These are phyloP conservation scores for Purshia tridentata DNA, from an alignment of 306 rosid species.

Conservation along the genomic window DNA sequence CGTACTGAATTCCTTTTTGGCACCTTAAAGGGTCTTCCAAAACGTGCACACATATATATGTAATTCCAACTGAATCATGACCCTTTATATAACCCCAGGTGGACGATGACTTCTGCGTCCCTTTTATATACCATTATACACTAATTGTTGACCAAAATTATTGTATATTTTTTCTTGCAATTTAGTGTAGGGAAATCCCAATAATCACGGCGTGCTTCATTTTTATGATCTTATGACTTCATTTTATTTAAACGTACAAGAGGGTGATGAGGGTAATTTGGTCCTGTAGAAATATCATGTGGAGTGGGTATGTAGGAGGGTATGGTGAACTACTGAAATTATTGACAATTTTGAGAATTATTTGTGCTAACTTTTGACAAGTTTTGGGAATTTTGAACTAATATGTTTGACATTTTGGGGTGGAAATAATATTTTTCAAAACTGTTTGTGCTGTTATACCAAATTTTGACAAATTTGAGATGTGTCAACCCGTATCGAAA, in stretches of 20 bases:
- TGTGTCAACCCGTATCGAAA: neutral
- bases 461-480: conserved; percentile 1
- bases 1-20: conserved; percentile 10
- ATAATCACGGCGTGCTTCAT: neutral
- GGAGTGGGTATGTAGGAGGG: neutral
- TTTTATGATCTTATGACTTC: neutral
- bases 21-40: conserved; percentile 3
- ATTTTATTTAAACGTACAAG: too few relatives aligned
- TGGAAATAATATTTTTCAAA: neutral
- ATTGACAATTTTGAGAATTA: conserved; percentile 5
- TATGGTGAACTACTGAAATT: conserved; percentile 5
- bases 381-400: conserved; percentile 4
- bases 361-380: neutral
- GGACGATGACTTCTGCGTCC: neutral
- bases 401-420: conserved; percentile 7
- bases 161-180: too few relatives aligned
- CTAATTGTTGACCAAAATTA: too few relatives aligned
- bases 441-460: conserved; percentile 11
- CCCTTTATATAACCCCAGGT: conserved; percentile 2
- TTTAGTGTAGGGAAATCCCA: neutral
- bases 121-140: neutral
- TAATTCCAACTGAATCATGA: neutral
- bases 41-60: conserved; percentile 4
- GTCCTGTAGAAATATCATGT: neutral
- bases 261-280: neutral